Base-by-base conservation (phyloP, 2,329 filamentous ascomycete species). In the Aurifilum marmelostoma region DNA sequence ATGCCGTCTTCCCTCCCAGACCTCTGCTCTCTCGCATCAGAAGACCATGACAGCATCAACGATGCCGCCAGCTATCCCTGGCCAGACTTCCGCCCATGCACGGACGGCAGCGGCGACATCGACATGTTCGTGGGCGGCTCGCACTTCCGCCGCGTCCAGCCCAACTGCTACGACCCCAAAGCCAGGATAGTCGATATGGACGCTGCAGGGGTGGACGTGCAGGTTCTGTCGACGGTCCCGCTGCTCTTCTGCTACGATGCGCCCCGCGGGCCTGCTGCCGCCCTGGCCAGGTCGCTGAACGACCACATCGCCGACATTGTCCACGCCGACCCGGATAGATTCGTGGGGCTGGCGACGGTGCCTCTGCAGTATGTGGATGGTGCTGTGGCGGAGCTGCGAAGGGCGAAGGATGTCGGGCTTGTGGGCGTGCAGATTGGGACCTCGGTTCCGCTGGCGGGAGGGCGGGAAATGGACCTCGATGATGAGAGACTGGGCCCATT, bases 1-100 rank as follows among this genome's bases (percentile, higher is more conserved):
- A 79, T 79, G 78, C 78, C 78, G 14, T 69, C 73, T 2, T 74
- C 75, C 8, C 79, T 84, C 9, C 75, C 78, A 14, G 83, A 74
- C 52, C 79, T 82, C 60, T 79, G 75, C 67, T 80, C 80, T 71
- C 82, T 84, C 63, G 81, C 82, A n/a, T 80, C 81, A 73, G 82
- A 81, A 16, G 37, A 43, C 43, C 9, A 9, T 7, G 11, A n/a
- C 18, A 47, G 11, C 11, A 81, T 78, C 37, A 80, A n/a, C 3
- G 21, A 29, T n/a, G 34, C 34, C 34, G 34, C 59, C 8, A 18
- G 27, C 73, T 82, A 75, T 71, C 72, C 74, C 47, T 78, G 75
- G 77, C 75, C 77, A 0, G 71, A 73, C 43, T 74, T 78, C 71
- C 73, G 71, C 32, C 74, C 74, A 1, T 68, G 72, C 39, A 56